Conservation (phyloP, 2,329 filamentous ascomycete species). For the Fusarium sp. region DNA sequence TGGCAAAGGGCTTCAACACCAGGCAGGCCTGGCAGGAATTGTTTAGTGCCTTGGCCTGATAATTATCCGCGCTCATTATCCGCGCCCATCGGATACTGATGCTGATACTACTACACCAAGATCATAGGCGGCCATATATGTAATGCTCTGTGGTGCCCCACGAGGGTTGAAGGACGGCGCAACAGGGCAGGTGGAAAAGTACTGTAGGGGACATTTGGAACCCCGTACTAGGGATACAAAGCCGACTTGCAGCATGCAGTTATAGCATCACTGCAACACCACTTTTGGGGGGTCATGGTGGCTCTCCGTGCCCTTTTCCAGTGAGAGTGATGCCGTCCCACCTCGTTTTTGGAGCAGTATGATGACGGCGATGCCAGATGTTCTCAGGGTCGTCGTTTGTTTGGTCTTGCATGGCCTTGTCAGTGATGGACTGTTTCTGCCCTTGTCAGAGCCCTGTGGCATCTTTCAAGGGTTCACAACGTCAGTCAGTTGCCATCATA, state of each 20-base stretch:
- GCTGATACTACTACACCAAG: conserved; percentile 22
- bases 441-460: conserved; percentile 32
- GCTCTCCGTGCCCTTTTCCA: conserved; percentile 13
- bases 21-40: background rate
- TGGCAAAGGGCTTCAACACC: conserved; percentile 19
- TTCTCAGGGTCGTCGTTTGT: conserved; percentile 34
- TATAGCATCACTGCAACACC: conserved; percentile 44
- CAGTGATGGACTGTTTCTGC: background rate
- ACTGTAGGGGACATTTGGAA: background rate
- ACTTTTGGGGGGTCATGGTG: conserved; percentile 29
- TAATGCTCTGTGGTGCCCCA: conserved; percentile 19
- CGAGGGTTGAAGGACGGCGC: conserved; percentile 15
- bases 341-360: conserved; percentile 38
- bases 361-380: conserved; percentile 39
- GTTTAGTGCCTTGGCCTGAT: conserved; percentile 15
- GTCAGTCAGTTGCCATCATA: conserved; percentile 36
- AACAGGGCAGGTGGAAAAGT: conserved; percentile 30
- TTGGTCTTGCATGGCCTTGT: conserved; percentile 24
- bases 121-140: conserved; percentile 25
- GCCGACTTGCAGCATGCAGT: conserved; percentile 29
- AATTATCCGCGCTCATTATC: conserved; percentile 30
- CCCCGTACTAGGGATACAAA: conserved; percentile 7
- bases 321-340: conserved; percentile 36
- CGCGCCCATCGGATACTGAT: conserved; percentile 25
- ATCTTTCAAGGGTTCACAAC: conserved; percentile 38